These are phyloP conservation scores for Apiospora saccharicola DNA, from an alignment of 2,329 filamentous ascomycete genomes.

Conservation along the genomic window DNA sequence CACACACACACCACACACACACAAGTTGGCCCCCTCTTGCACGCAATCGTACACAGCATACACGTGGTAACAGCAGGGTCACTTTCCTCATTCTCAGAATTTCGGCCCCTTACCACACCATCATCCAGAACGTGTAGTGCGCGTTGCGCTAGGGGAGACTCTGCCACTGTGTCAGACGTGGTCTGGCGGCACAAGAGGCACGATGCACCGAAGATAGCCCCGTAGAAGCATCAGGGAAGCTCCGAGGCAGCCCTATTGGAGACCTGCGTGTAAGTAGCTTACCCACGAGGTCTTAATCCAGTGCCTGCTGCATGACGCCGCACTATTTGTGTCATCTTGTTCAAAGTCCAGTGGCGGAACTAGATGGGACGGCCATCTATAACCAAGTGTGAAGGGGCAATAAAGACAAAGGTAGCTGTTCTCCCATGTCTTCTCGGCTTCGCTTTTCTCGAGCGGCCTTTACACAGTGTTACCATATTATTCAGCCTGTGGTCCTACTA, in stretches of 20 bases:
- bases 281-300: conserved; percentile 9
- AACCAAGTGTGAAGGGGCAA: not conserved
- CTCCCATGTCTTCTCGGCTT: conserved; percentile 1
- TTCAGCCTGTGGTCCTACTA: conserved; percentile 4
- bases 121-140: conserved; percentile 1
- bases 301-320: conserved; percentile 11
- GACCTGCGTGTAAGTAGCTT: conserved; percentile 18
- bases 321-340: conserved; percentile 14
- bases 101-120: conserved; percentile 6
- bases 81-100: conserved; percentile 1
- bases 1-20: not conserved
- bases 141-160: conserved; percentile 10
- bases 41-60: not conserved
- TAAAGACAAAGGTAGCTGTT: conserved; percentile 4
- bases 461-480: not conserved
- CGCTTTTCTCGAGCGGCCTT: not conserved
- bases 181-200: conserved; percentile 17
- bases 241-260: conserved; percentile 19
- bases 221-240: conserved; percentile 8
- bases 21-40: not conserved
- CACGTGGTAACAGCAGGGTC: conserved; percentile 16
- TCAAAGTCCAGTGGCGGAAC: conserved; percentile 7
- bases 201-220: conserved; percentile 18
- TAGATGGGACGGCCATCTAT: conserved; percentile 2
- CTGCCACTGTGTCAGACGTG: conserved; percentile 8